Evolutionary conservation across 306 rosid species (phyloP), one percentile per base, ranked within the genome.

Genomic region (Cucumis hystrix): DNA sequence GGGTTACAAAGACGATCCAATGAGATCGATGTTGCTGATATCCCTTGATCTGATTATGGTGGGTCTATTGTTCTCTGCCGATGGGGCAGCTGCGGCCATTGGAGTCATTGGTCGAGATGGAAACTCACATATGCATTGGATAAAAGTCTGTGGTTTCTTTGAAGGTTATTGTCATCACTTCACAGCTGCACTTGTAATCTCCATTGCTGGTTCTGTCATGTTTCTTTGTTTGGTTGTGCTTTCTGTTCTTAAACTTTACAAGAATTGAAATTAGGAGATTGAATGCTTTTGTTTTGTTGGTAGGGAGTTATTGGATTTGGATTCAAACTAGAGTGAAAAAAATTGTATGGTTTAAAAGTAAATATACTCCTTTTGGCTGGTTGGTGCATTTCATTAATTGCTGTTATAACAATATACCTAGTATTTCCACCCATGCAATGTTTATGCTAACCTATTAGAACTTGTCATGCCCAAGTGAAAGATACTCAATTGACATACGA

Each of bases 101-200:
- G 93, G 93, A 64, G 20, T 85, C 21, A 62, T 89, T 6, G 91
- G 84, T 66, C 79, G 55, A 61, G 64, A 75, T 6, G 93, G 93
- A 14, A 89, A 89, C 87, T 59, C 88, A 0, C 93, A 89, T 64
- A 86, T 83, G 63, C 83, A 87, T 41, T 89, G 93, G 93, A 85
- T 82, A 81, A 84, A 76, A 75, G 87, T 89, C 4, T 89, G 93
- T 78, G 76, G 86, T 65, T 80, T 82, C 39, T 87, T 89, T 60
- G 84, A 76, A 23, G 86, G 77, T 0, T 89, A 84, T 40, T 89
- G 91, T 33, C 89, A 75, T 40, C 89, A 89, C 67, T 58, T 81
- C 49, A 83, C 88, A 10, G 83, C 84, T 6, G 84, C 93, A 5
- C 8, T 89, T 6, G 86, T 81, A 39, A 64, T 89, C 13, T 89